Conservation (phyloP, 805 yeast genomes). For the Metahyphopichia silvanorum region DNA sequence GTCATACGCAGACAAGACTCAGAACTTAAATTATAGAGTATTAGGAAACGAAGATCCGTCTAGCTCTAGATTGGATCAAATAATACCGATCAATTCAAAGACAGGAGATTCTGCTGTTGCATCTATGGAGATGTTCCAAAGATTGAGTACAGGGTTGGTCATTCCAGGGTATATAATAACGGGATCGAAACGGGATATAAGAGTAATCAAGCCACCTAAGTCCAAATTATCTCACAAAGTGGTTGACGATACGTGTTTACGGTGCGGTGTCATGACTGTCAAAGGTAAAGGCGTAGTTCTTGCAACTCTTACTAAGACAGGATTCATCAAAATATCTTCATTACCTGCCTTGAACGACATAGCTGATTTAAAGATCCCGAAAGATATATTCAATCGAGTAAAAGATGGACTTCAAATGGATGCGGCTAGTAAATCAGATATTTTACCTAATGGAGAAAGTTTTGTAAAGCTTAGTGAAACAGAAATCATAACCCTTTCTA, state of each 20-base stretch:
- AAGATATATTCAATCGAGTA: slow-evolving; percentile 22
- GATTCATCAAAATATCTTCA: slow-evolving; percentile 45
- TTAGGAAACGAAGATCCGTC: slow-evolving; percentile 40
- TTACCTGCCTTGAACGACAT: slow-evolving; percentile 66
- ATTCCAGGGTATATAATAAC: slow-evolving; percentile 62
- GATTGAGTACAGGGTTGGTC: slow-evolving; percentile 56
- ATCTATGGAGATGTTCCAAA: slow-evolving; percentile 50
- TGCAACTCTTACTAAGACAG: slow-evolving; percentile 43
- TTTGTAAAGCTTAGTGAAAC: slow-evolving; percentile 53
- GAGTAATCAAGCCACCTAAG: slow-evolving; percentile 59
- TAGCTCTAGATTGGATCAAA: slow-evolving; percentile 48
- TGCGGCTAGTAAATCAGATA: slow-evolving; percentile 19
- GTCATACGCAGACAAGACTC: slow-evolving; percentile 42
- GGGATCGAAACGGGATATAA: slow-evolving; percentile 55
- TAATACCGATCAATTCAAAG: slow-evolving; percentile 56
- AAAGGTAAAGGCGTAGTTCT: slow-evolving; percentile 45
- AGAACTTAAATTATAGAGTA: slow-evolving; percentile 32
- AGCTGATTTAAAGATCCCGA: slow-evolving; percentile 37
- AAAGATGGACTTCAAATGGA: slow-evolving; percentile 18
- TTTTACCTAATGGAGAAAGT: slow-evolving; percentile 54
- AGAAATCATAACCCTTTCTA: slow-evolving; percentile 32
- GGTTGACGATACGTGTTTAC: slow-evolving; percentile 46
- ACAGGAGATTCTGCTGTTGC: slow-evolving; percentile 70
- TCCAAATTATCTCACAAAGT: slow-evolving; percentile 62
- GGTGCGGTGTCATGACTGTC: slow-evolving; percentile 49